phyloP scores from a whole-genome alignment of 2,329 filamentous ascomycete species.

The Daldinia eschscholtzii region DNA sequence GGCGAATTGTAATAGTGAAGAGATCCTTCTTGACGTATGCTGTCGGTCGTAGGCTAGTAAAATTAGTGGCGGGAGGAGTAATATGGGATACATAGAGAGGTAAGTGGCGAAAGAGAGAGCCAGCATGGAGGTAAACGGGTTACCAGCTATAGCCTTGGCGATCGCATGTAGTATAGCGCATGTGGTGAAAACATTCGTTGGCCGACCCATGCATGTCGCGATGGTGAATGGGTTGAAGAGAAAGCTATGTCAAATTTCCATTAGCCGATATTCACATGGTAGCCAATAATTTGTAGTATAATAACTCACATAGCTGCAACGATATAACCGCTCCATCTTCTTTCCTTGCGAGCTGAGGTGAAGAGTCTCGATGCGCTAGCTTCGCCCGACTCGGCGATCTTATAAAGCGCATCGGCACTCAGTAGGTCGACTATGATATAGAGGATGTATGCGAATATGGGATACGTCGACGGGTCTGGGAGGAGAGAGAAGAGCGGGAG shows the following conservation, averaged over 20 bases:
- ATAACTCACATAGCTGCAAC: constrained; percentile 80
- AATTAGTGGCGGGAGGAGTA: constrained; percentile 85
- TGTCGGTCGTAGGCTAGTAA: constrained; percentile 83
- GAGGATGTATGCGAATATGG: constrained; percentile 81
- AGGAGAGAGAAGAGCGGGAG: constrained; percentile 92
- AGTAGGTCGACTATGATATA: constrained; percentile 86
- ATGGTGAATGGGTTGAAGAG: constrained; percentile 96
- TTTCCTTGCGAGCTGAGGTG: constrained; percentile 80
- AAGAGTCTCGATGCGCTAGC: constrained; percentile 80
- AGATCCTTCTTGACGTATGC: constrained; percentile 51
- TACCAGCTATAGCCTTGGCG: constrained; percentile 81
- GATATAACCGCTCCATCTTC: constrained; percentile 79
- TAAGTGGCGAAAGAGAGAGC: constrained; percentile 90
- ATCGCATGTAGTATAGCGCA: constrained; percentile 88
- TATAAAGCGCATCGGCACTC: constrained; percentile 81
- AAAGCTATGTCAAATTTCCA: constrained; percentile 67
- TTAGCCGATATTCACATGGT: constrained; percentile 17
- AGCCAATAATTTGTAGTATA: neutral
- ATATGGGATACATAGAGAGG: constrained; percentile 88
- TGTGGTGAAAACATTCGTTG: constrained; percentile 89
- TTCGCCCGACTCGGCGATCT: constrained; percentile 85
- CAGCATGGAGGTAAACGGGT: constrained; percentile 81
- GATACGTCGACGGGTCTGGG: constrained; percentile 74
- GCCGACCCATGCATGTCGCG: constrained; percentile 88
- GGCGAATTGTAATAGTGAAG: constrained; percentile 64